Conservation (phyloP, 805 yeast genomes). For the Blastobotrys robertii region DNA sequence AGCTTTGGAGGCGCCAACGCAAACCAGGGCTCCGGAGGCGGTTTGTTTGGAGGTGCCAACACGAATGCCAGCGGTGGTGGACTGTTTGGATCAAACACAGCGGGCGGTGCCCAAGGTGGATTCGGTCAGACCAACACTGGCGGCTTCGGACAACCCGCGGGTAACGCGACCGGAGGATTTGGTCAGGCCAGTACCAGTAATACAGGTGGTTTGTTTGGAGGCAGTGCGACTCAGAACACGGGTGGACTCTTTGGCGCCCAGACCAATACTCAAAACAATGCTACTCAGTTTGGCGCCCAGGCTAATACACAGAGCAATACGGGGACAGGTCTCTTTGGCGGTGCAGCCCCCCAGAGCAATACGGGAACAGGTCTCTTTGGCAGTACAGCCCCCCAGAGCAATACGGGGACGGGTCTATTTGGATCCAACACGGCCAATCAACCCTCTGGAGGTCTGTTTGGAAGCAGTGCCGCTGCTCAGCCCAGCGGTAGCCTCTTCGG, state of each 20-base stretch:
- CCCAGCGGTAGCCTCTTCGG: slow-evolving; percentile 26
- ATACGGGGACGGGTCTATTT: slow-evolving; percentile 7
- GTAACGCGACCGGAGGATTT: not conserved
- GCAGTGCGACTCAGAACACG: not conserved
- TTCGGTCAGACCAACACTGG: slow-evolving; percentile 1
- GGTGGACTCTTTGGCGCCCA: not conserved
- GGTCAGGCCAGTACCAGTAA: not conserved
- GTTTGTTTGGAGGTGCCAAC: not conserved
- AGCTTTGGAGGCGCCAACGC: not conserved
- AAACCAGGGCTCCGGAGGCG: not conserved
- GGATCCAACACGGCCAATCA: slow-evolving; percentile 8
- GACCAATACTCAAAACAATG: not conserved
- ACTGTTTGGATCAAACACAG: slow-evolving; percentile 1
- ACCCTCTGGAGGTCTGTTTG: slow-evolving; percentile 18
- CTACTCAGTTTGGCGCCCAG: not conserved
- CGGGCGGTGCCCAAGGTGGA: not conserved
- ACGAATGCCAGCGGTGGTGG: not conserved
- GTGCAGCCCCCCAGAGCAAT: slow-evolving; percentile 9
- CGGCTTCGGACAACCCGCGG: not conserved
- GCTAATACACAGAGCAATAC: not conserved
- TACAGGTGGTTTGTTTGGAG: not conserved
- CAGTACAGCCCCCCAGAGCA: slow-evolving; percentile 3
- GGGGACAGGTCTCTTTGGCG: slow-evolving; percentile 21
- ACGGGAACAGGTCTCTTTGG: slow-evolving; percentile 19
- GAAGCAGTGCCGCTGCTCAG: slow-evolving; percentile 6